These are phyloP conservation scores for Stemphylium lycopersici DNA, from an alignment of 2,329 filamentous ascomycete genomes.

Conservation along the genomic window DNA sequence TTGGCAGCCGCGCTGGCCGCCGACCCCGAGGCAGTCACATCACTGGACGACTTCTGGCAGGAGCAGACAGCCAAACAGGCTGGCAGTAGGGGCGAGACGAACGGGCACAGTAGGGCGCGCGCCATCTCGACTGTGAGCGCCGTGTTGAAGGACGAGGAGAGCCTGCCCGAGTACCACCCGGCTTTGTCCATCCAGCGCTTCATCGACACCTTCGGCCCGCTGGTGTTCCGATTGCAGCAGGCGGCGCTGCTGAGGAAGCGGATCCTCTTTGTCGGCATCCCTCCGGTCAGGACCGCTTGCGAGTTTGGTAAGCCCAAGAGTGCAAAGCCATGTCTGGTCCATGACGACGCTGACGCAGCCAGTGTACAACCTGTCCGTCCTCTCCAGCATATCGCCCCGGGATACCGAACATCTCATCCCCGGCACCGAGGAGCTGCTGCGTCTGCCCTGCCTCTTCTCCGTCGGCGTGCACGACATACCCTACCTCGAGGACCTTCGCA, in stretches of 20 bases:
- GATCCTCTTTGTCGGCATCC: slow-evolving; percentile 83
- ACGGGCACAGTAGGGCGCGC: slow-evolving; percentile 38
- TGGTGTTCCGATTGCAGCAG: slow-evolving; percentile 90
- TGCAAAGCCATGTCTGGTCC: neutral
- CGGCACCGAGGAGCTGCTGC: slow-evolving; percentile 63
- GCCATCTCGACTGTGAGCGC: slow-evolving; percentile 61
- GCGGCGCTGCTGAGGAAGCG: slow-evolving; percentile 85
- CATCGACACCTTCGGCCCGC: slow-evolving; percentile 82
- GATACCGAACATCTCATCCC: slow-evolving; percentile 72
- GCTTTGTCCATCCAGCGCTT: slow-evolving; percentile 81
- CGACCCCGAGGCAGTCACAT: slow-evolving; percentile 65
- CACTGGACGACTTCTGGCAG: slow-evolving; percentile 83
- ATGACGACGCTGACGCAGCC: slow-evolving; percentile 9
- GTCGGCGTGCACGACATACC: slow-evolving; percentile 93
- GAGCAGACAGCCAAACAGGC: slow-evolving; percentile 48
- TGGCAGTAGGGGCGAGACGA: slow-evolving; percentile 5
- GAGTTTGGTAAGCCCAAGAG: slow-evolving; percentile 74
- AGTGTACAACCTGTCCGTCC: slow-evolving; percentile 94
- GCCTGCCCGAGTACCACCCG: slow-evolving; percentile 79
- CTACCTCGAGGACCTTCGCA: slow-evolving; percentile 68
- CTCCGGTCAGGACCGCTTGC: slow-evolving; percentile 83
- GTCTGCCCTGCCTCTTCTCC: slow-evolving; percentile 85
- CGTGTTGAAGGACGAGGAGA: slow-evolving; percentile 66
- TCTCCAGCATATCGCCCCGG: slow-evolving; percentile 83
- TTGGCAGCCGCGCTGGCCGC: slow-evolving; percentile 70